phyloP scores from a whole-genome alignment of 2,329 filamentous ascomycete species.

The Chalara sp. region DNA sequence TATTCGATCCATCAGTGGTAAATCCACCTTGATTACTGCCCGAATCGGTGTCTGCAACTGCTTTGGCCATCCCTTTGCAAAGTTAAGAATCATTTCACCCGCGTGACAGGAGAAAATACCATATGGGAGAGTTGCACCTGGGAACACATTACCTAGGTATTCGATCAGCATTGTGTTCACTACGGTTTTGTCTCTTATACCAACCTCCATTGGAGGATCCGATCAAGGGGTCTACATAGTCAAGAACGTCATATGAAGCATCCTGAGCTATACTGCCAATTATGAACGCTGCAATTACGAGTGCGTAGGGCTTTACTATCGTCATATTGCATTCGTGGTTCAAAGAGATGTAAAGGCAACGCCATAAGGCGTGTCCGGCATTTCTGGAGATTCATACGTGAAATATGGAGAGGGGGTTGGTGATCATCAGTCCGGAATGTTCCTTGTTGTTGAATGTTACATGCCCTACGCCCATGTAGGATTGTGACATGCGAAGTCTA shows the following conservation, averaged over 20 bases:
- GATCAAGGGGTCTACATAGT: constrained; percentile 44
- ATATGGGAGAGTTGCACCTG: constrained; percentile 47
- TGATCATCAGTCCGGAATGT: too few species aligned
- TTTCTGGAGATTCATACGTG: too few species aligned
- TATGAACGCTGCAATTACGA: not conserved
- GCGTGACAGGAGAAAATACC: constrained; percentile 20
- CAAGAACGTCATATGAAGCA: constrained; percentile 28
- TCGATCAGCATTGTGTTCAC: not conserved
- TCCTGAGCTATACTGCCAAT: constrained; percentile 4
- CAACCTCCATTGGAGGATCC: constrained; percentile 46
- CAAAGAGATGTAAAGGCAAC: too few species aligned
- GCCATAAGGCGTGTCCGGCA: too few species aligned
- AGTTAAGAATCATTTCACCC: constrained; percentile 8
- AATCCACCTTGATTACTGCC: constrained; percentile 50
- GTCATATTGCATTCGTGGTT: too few species aligned
- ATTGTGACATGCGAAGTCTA: too few species aligned
- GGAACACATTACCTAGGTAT: constrained; percentile 40
- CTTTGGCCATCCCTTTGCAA: constrained; percentile 38
- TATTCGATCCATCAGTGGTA: constrained; percentile 36
- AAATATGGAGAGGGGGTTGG: too few species aligned
- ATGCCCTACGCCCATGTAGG: too few species aligned
- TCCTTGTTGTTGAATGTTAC: too few species aligned
- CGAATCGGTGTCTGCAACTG: constrained; percentile 46
- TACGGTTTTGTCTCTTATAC: not conserved
- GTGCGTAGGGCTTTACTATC: too few species aligned